Evolutionary conservation across 164 flowering plant species (phyloP).

Genomic region (Macadamia integrifolia): DNA sequence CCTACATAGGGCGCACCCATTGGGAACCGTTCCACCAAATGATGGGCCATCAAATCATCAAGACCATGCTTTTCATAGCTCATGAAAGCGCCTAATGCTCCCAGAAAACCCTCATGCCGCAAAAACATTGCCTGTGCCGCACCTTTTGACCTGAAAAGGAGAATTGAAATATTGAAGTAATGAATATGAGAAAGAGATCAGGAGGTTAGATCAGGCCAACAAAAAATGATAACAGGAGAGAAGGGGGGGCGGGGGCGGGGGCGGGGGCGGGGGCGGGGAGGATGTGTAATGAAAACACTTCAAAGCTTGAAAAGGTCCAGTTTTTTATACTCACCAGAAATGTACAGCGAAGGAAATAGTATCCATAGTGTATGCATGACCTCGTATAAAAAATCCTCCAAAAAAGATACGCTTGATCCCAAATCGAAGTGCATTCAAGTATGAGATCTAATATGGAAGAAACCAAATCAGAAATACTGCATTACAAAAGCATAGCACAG

Average conservation of each 20-base stretch:
- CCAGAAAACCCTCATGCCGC: conserved; percentile 95
- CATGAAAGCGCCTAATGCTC: conserved; percentile 98
- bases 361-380: conserved; percentile 98
- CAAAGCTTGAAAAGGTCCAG: not conserved
- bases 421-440: conserved; percentile 85
- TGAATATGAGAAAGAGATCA: not conserved
- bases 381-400: conserved; percentile 97
- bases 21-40: conserved; percentile 94
- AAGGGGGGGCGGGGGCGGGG: too few relatives aligned
- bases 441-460: conserved; percentile 54
- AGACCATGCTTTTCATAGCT: conserved; percentile 97
- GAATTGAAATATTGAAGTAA: not conserved
- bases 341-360: conserved; percentile 94
- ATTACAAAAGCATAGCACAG: not conserved
- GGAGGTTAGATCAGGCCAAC: too few relatives aligned
- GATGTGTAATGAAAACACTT: not conserved
- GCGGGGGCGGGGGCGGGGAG: too few relatives aligned
- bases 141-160: conserved; percentile 72
- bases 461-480: conserved; percentile 7
- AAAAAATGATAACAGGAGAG: too few relatives aligned
- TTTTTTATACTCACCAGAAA: conserved; percentile 56
- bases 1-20: conserved; percentile 98
- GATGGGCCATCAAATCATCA: conserved; percentile 95
- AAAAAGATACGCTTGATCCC: conserved; percentile 92
- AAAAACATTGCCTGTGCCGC: conserved; percentile 89